Evolutionary conservation across 805 yeast genomes (phyloP).

Genomic region (Ogataea dorogensis): DNA sequence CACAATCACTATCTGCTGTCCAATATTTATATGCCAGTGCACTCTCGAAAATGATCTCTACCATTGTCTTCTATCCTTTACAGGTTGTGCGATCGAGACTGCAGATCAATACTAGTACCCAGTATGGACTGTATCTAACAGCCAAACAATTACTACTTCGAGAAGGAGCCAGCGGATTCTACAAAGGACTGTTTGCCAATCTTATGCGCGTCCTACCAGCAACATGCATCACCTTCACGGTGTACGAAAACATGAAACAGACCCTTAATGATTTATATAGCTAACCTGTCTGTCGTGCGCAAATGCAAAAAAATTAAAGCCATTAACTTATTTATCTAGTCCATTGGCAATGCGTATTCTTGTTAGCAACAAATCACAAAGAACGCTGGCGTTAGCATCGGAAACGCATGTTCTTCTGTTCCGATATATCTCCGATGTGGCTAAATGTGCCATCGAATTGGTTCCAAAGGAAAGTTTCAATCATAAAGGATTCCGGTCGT

Average conservation of each 20-base stretch:
- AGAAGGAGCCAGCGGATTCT: slow-evolving; percentile 69
- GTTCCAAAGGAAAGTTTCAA: slow-evolving; percentile 39
- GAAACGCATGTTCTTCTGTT: slow-evolving; percentile 45
- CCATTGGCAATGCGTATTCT: slow-evolving; percentile 36
- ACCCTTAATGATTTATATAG: slow-evolving; percentile 13
- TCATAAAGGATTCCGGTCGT: slow-evolving; percentile 39
- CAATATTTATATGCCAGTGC: slow-evolving; percentile 70
- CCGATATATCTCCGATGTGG: slow-evolving; percentile 37
- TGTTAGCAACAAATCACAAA: slow-evolving; percentile 32
- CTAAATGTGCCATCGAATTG: slow-evolving; percentile 50
- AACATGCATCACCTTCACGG: slow-evolving; percentile 84
- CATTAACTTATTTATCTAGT: slow-evolving; percentile 1
- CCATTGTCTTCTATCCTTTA: slow-evolving; percentile 72
- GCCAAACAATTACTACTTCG: slow-evolving; percentile 38
- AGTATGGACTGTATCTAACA: slow-evolving; percentile 31
- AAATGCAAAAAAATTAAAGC: slow-evolving; percentile 2
- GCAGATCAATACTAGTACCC: slow-evolving; percentile 43
- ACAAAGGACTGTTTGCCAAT: slow-evolving; percentile 80
- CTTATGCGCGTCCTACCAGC: slow-evolving; percentile 85
- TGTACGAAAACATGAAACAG: slow-evolving; percentile 64
- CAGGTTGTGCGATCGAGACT: slow-evolving; percentile 78
- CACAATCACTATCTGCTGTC: slow-evolving; percentile 38
- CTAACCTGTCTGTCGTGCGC: slow-evolving; percentile 11
- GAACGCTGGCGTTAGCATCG: slow-evolving; percentile 44
- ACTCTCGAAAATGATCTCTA: slow-evolving; percentile 64